These are phyloP conservation scores for Mortierella sp. DNA, from an alignment of 371 early-diverging fungal genomes.

Conservation along the genomic window DNA sequence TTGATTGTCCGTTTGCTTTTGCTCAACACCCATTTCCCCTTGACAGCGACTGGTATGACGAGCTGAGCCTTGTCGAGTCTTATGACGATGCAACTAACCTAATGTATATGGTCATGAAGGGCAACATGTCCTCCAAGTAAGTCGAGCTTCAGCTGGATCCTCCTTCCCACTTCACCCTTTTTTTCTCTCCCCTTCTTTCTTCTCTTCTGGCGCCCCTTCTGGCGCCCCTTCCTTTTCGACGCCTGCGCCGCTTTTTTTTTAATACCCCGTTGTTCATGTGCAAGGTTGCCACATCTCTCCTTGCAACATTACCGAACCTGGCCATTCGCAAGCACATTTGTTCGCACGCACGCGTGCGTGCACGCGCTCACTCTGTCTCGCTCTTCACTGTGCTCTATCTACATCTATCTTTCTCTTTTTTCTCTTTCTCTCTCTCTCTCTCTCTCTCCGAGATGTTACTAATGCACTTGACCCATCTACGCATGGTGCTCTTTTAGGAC, in stretches of 20 bases:
- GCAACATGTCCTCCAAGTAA: conserved; percentile 52
- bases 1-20: background rate
- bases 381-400: no score
- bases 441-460: background rate
- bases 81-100: conserved; percentile 52
- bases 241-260: no score
- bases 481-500: conserved; percentile 49
- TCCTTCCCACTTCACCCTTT: background rate
- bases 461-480: background rate
- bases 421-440: background rate
- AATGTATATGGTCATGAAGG: conserved; percentile 57
- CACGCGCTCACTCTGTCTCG: no score
- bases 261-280: no score
- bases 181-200: no score
- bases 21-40: background rate
- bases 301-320: no score
- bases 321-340: no score
- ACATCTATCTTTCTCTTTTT: background rate
- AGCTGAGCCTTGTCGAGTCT: conserved; percentile 50
- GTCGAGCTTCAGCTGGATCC: background rate
- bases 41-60: conserved; percentile 54
- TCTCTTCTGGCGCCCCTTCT: no score
- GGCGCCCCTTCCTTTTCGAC: no score
- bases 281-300: background rate
- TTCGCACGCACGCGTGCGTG: no score